A percentile compares a stretch with the other conserved stretches of the same genome.
Evolutionary conservation across 345 rosid genomes (phyloP).

Genomic region (Aquilaria sinensis): DNA sequence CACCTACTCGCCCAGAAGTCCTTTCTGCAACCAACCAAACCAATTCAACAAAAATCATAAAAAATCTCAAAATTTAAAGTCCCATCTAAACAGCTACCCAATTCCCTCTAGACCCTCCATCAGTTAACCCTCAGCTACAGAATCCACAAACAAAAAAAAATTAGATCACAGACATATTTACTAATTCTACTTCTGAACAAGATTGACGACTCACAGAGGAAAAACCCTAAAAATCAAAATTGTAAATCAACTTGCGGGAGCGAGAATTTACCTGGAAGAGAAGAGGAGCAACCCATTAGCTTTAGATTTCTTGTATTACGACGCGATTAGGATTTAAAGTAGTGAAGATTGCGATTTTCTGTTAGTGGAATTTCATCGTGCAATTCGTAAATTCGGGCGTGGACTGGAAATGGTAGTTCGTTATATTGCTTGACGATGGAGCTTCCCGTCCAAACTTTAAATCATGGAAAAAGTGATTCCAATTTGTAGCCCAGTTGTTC

Average conservation of each 20-base stretch:
- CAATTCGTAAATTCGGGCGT: too few species aligned
- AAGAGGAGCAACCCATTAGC: conserved; percentile 87
- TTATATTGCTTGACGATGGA: too few species aligned
- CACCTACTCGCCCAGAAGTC: conserved; percentile 52
- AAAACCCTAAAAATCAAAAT: conserved; percentile 5
- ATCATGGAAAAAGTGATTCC: too few species aligned
- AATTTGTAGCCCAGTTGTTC: too few species aligned
- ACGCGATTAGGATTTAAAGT: background rate
- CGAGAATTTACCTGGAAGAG: conserved; percentile 65
- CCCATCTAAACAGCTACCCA: conserved; percentile 16
- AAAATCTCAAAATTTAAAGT: conserved; percentile 10
- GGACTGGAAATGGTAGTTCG: too few species aligned
- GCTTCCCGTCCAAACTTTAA: too few species aligned
- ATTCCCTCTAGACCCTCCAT: background rate
- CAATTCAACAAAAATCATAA: background rate
- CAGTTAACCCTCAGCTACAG: background rate
- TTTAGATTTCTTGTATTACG: background rate
- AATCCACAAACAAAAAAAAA: background rate
- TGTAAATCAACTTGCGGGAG: background rate
- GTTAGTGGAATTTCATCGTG: too few species aligned
- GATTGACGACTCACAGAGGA: background rate
- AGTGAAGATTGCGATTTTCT: background rate
- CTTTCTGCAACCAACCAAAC: conserved; percentile 38
- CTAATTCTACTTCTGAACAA: too few species aligned
- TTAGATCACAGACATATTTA: too few species aligned